Evolutionary conservation across 2,329 filamentous ascomycete genomes (phyloP).

Genomic region (Diaporthe eres): DNA sequence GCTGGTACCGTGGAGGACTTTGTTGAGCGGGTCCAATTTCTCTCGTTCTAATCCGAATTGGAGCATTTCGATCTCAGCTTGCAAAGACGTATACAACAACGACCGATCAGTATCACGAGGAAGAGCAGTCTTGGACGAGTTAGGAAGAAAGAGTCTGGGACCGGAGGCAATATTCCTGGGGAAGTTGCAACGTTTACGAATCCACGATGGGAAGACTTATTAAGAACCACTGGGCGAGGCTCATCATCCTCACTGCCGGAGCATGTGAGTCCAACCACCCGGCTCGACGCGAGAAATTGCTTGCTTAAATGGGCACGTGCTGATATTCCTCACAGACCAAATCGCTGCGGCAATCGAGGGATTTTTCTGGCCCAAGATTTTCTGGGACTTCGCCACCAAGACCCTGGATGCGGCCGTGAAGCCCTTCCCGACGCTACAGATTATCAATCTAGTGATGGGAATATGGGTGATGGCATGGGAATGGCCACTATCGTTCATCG

Average conservation of each 20-base stretch:
- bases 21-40: constrained; percentile 40
- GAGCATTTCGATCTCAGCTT: constrained; percentile 30
- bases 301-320: neutral
- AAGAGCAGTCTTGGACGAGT: constrained; percentile 44
- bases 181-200: constrained; percentile 32
- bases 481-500: constrained; percentile 86
- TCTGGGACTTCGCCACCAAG: constrained; percentile 96
- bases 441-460: constrained; percentile 88
- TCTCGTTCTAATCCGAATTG: constrained; percentile 42
- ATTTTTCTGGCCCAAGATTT: constrained; percentile 99
- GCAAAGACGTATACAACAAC: neutral
- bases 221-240: constrained; percentile 98
- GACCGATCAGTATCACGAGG: constrained; percentile 30
- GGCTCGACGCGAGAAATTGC: no score
- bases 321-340: constrained; percentile 76
- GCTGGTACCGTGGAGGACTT: constrained; percentile 39
- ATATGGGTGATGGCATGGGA: constrained; percentile 87
- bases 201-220: constrained; percentile 92
- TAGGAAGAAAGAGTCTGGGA: constrained; percentile 39
- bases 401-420: constrained; percentile 89
- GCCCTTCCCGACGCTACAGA: constrained; percentile 89
- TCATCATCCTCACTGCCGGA: constrained; percentile 91
- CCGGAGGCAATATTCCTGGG: constrained; percentile 29
- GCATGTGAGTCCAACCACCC: constrained; percentile 68
- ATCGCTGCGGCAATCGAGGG: constrained; percentile 84